Evolutionary conservation across 2,329 filamentous ascomycete genomes (phyloP).

Genomic region (Aureobasidium uvarum): DNA sequence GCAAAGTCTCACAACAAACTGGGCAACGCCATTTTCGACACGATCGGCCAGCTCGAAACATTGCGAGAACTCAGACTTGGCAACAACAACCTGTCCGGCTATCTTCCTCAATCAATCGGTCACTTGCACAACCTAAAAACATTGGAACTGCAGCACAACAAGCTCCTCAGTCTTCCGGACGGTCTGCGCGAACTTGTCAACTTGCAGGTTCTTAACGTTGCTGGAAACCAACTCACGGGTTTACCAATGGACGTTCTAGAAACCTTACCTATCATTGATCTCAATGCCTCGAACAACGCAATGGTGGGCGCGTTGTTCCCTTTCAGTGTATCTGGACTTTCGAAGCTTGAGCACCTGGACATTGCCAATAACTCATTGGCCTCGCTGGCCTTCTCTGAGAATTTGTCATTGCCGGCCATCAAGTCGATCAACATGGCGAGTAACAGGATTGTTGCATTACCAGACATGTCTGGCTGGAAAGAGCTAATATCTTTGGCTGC

Average conservation of each 20-base stretch:
- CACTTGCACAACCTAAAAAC: slow-evolving; percentile 69
- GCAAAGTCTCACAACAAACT: slow-evolving; percentile 75
- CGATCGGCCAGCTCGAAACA: slow-evolving; percentile 68
- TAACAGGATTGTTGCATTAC: slow-evolving; percentile 73
- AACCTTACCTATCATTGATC: slow-evolving; percentile 67
- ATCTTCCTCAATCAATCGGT: slow-evolving; percentile 62
- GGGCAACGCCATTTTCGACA: slow-evolving; percentile 66
- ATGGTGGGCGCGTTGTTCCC: slow-evolving; percentile 71
- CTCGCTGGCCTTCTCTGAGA: slow-evolving; percentile 49
- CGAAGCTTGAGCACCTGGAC: slow-evolving; percentile 71
- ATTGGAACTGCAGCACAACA: slow-evolving; percentile 79
- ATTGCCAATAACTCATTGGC: slow-evolving; percentile 72
- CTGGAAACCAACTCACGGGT: slow-evolving; percentile 70
- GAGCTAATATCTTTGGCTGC: slow-evolving; percentile 70
- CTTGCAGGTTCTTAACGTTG: slow-evolving; percentile 74
- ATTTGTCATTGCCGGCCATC: slow-evolving; percentile 66
- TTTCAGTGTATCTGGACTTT: slow-evolving; percentile 49
- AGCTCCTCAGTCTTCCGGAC: slow-evolving; percentile 67
- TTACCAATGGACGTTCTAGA: slow-evolving; percentile 69
- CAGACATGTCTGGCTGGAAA: slow-evolving; percentile 71
- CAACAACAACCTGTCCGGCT: slow-evolving; percentile 70
- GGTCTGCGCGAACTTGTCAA: slow-evolving; percentile 64
- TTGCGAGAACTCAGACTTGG: slow-evolving; percentile 79
- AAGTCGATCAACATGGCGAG: slow-evolving; percentile 73
- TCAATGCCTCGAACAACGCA: slow-evolving; percentile 75